Conservation (phyloP, 1,139 yeast species). For the Sugiyamaella castrensis region DNA sequence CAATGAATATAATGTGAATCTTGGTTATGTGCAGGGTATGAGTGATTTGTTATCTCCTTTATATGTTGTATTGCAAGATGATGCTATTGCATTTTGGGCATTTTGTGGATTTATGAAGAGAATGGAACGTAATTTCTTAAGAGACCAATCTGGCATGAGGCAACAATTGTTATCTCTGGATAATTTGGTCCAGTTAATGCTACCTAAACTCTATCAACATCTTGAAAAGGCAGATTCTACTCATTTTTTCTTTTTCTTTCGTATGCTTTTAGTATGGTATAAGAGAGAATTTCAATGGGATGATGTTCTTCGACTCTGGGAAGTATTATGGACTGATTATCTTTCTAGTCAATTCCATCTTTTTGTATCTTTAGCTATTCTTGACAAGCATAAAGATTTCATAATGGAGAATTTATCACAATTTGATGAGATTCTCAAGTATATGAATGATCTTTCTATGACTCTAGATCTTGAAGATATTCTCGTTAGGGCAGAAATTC, state of each 20-base stretch:
- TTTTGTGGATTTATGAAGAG: constrained; percentile 86
- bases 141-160: constrained; percentile 92
- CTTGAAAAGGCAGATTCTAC: constrained; percentile 83
- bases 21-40: constrained; percentile 99
- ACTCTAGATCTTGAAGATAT: constrained; percentile 70
- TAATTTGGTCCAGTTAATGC: constrained; percentile 81
- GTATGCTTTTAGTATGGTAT: constrained; percentile 94
- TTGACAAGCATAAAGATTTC: constrained; percentile 80
- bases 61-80: constrained; percentile 75
- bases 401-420: constrained; percentile 68
- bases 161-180: constrained; percentile 80
- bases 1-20: constrained; percentile 73
- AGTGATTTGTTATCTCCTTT: constrained; percentile 86
- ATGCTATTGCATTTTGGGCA: constrained; percentile 81
- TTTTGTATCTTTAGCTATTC: constrained; percentile 79
- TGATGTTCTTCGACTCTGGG: constrained; percentile 82
- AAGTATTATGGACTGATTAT: constrained; percentile 83
- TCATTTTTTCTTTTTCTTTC: constrained; percentile 86
- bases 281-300: constrained; percentile 87
- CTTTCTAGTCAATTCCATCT: constrained; percentile 83
- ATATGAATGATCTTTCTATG: constrained; percentile 85
- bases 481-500: constrained; percentile 73
- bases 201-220: constrained; percentile 80
- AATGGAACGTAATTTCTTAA: constrained; percentile 89
- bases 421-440: constrained; percentile 89